Evolutionary conservation across 2,329 filamentous ascomycete genomes (phyloP), one percentile per base, ranked within the genome.

Genomic region (Ambrosiella xylebori): DNA sequence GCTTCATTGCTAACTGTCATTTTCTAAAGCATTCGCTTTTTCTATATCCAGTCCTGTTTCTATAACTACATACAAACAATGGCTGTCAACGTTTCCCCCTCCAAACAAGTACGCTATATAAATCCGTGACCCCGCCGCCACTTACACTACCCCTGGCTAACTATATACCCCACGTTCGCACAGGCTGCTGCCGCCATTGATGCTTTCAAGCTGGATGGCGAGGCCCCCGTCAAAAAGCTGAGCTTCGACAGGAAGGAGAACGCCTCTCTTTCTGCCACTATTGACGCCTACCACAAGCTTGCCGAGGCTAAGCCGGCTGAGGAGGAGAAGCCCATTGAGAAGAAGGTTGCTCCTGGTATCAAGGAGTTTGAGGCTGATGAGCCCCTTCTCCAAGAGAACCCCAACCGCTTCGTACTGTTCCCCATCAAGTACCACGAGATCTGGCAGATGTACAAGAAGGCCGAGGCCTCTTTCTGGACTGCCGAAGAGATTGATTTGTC

Each of bases 391-490:
- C 86, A 89, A 70, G 93, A 97, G 75, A 98, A 98, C 75, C 85
- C 89, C 62, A 82, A 95, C 65, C 87, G 93, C 66, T 98, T 98
- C 68, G 93, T 98, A 61, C 80, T 98, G 62, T 98, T 98, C 75
- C 93, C 93, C 64, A 95, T 98, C 73, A 96, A 96, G 79, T 96
- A 97, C 75, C 90, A 97, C 68, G 91, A 97, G 90, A 94, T 96
- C 73, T 98, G 93, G 93, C 91, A 97, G 74, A 97, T 97, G 91
- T 98, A 98, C 82, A 98, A 98, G 83, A 97, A 97, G 77, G 90
- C 90, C 64, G 91, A 98, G 73, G 93, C 93, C 57, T 97, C 93
- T 49, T 98, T 98, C 84, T 98, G 93, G 93, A 98, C 93, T 47
- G 93, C 93, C 56, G 93, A 98, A 73, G 93, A 98, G 78, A 97